A percentile compares a stretch with the other conserved stretches of the same genome.
These are phyloP conservation scores for Globisporangium ultimum DNA, from an alignment of 352 stramenopile genomes.

Conservation along the genomic window DNA sequence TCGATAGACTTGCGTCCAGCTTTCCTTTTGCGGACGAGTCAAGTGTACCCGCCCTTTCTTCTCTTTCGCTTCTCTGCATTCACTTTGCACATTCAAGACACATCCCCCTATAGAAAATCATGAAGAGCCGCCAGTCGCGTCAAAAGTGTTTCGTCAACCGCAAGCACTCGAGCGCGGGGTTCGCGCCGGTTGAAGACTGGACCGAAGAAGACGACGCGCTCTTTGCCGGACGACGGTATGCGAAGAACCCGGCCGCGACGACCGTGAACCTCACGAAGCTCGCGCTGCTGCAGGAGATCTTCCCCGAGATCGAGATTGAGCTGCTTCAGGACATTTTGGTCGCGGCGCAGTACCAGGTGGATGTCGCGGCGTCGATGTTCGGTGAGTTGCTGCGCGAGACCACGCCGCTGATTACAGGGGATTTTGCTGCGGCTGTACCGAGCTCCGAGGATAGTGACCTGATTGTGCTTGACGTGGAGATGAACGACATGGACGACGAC, in stretches of 20 bases:
- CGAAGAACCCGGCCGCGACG: slow-evolving; percentile 26
- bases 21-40: too few relatives aligned
- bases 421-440: background rate
- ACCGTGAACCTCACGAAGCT: slow-evolving; percentile 40
- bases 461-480: slow-evolving; percentile 31
- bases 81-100: too few relatives aligned
- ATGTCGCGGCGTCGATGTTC: slow-evolving; percentile 60
- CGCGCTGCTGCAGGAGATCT: slow-evolving; percentile 49
- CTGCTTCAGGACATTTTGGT: slow-evolving; percentile 59
- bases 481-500: slow-evolving; percentile 34
- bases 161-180: too few relatives aligned
- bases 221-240: slow-evolving; percentile 16
- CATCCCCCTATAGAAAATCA: too few relatives aligned
- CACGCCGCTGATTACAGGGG: too few relatives aligned
- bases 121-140: too few relatives aligned
- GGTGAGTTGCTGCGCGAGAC: slow-evolving; percentile 39
- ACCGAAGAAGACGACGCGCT: slow-evolving; percentile 10
- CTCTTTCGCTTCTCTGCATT: too few relatives aligned
- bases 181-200: slow-evolving; percentile 1
- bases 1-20: too few relatives aligned
- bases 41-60: too few relatives aligned
- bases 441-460: background rate
- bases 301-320: slow-evolving; percentile 40
- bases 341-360: slow-evolving; percentile 61
- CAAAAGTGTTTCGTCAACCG: too few relatives aligned